Conservation (phyloP, 176 grass and related monocot species). For the Aechmea fasciata region DNA sequence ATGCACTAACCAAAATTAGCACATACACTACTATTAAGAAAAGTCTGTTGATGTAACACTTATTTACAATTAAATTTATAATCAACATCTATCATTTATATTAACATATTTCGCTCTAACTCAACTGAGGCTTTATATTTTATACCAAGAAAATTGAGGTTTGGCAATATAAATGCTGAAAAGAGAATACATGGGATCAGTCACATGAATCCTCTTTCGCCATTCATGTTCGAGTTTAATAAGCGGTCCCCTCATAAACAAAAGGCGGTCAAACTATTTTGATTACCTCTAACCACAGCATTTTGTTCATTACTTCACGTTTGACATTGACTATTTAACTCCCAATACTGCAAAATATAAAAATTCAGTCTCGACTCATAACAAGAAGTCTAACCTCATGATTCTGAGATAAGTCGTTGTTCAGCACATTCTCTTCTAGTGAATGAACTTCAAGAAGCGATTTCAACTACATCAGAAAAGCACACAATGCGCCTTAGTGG, state of each 20-base stretch:
- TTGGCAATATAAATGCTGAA: no score
- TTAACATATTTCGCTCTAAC: neutral
- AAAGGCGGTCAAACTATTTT: neutral
- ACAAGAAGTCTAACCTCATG: conserved; percentile 31
- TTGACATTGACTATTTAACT: neutral
- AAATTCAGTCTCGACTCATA: neutral
- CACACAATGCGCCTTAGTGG: conserved; percentile 9
- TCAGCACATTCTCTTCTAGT: conserved; percentile 23
- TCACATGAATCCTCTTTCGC: no score
- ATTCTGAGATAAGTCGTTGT: conserved; percentile 23
- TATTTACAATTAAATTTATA: neutral
- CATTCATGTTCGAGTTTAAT: no score
- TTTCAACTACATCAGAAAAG: conserved; percentile 33
- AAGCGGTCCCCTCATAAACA: no score
- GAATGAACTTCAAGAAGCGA: conserved; percentile 32
- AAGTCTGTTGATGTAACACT: no score
- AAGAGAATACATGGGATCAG: no score
- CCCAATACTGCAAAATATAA: neutral
- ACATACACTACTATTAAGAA: no score
- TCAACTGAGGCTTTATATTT: neutral
- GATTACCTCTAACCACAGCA: neutral
- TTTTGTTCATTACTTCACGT: neutral
- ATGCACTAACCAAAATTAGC: no score
- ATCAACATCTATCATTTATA: neutral
- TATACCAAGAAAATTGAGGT: neutral